Base-by-base conservation (phyloP, 192 early-diverging fungal genomes). In the Coemansia sp. region DNA sequence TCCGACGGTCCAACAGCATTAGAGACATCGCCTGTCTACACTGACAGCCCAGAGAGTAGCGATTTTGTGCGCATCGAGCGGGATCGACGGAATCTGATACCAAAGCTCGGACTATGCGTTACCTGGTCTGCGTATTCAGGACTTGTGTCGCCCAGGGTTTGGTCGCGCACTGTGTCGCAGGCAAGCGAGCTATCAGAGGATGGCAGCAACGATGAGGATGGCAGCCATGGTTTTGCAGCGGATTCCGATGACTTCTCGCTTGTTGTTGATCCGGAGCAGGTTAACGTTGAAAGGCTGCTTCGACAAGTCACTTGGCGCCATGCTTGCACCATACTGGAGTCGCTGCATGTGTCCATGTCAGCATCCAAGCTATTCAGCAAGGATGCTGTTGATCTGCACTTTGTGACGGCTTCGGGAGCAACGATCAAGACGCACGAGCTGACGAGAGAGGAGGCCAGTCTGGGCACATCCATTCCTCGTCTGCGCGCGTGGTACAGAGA, bases 401-500 rank as follows among this genome's bases (percentile, higher is more conserved):
- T 64, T 68, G 67, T 68, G 4, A 60, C 61, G 11, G 38, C 74
- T 11, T 66, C 73, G 40, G 79, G 74, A 0, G 50, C 62, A n/a
- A 44, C 65, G 12, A 58, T 65, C 1, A 71, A 72, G 63, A 38
- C 5, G 3, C 38, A 41, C 39, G 57, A 59, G 57, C 7, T 59
- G 16, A 59, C 38, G 14, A 42, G 37, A 16, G 74, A 70, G 48
- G 79, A 76, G 14, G 54, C 45, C 9, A 58, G 16, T 7, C 16
- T 40, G 45, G 68, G 67, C 22, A 63, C 66, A 5, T 61, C 68
- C 7, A 51, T 73, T 5, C 81, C 81, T 5, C 61, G 61, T 5
- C 63, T 83, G 59, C 81, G 81, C 2, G 81, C 72, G n/a, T 83
- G 81, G 81, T 83, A 78, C 61, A 61, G 81, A 7, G 56, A 67